Evolutionary conservation across 306 rosid genomes (phyloP).

Genomic region (Cucurbita maxima): DNA sequence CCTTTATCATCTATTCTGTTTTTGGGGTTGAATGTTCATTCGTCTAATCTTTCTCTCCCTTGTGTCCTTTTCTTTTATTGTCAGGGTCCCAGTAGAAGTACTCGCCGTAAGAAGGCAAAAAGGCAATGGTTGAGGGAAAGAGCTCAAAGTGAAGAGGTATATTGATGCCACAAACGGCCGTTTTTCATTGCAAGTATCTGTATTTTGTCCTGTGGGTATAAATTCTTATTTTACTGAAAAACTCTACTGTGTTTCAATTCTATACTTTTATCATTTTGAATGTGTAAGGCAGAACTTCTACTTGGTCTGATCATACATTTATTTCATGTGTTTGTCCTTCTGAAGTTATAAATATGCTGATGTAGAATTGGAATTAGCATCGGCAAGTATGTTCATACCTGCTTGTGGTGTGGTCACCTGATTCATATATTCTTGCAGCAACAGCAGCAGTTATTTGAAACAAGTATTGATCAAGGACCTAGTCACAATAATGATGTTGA

Average conservation of each 20-base stretch:
- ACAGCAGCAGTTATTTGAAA: slow-evolving; percentile 18
- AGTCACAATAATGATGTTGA: slow-evolving; percentile 28
- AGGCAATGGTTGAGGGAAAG: slow-evolving; percentile 75
- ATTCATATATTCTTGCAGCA: slow-evolving; percentile 29
- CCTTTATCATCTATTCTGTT: not conserved
- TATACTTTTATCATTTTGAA: not conserved
- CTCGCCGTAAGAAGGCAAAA: slow-evolving; percentile 77
- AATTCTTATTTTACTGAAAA: not conserved
- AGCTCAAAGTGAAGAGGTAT: slow-evolving; percentile 48
- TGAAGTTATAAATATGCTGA: not conserved
- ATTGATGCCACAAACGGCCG: not conserved
- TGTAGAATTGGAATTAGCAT: not conserved
- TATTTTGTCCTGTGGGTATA: not conserved
- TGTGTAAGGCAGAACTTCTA: not conserved
- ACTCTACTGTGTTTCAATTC: not conserved
- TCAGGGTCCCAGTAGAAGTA: slow-evolving; percentile 74
- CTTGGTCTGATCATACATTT: not conserved
- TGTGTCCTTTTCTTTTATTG: not conserved
- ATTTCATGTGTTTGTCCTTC: not conserved
- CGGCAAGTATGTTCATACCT: not conserved
- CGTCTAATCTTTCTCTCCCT: not conserved
- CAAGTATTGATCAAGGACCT: slow-evolving; percentile 26
- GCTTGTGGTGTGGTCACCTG: not conserved
- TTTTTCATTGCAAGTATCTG: not conserved
- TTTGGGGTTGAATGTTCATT: not conserved